phyloP scores from a whole-genome alignment of 805 yeast species.

The Schizosaccharomyces cryophilus region DNA sequence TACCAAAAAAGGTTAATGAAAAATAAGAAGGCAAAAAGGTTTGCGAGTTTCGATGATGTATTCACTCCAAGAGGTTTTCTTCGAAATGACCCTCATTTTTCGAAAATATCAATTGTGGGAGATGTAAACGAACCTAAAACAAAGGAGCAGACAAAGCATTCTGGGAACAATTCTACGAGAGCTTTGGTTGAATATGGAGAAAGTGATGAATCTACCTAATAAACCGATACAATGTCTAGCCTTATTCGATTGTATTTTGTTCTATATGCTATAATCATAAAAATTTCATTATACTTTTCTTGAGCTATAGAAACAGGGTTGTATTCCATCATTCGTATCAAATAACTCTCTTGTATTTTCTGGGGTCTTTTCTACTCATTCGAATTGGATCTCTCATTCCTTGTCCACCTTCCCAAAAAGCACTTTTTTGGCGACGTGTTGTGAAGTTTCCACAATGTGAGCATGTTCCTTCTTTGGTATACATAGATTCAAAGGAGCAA shows the following conservation, averaged over 20 bases:
- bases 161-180: too few species aligned
- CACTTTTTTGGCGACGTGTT: constrained; percentile 9
- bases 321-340: not conserved
- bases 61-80: too few species aligned
- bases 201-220: not conserved
- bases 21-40: not conserved
- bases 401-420: constrained; percentile 22
- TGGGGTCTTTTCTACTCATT: constrained; percentile 20
- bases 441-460: constrained; percentile 17
- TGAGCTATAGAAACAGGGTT: not conserved
- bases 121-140: not conserved
- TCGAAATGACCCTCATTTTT: not conserved
- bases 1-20: not conserved
- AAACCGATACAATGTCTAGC: not conserved
- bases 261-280: too few species aligned
- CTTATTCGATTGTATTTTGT: too few species aligned
- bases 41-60: not conserved
- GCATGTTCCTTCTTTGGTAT: constrained; percentile 13
- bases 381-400: constrained; percentile 19
- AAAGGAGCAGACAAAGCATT: not conserved
- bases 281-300: not conserved
- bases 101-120: not conserved
- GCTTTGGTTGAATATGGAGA: not conserved
- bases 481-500: constrained; percentile 20
- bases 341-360: constrained; percentile 15